phyloP scores from a whole-genome alignment of 148 eudicot species.

The Rhododendron mucronatum region DNA sequence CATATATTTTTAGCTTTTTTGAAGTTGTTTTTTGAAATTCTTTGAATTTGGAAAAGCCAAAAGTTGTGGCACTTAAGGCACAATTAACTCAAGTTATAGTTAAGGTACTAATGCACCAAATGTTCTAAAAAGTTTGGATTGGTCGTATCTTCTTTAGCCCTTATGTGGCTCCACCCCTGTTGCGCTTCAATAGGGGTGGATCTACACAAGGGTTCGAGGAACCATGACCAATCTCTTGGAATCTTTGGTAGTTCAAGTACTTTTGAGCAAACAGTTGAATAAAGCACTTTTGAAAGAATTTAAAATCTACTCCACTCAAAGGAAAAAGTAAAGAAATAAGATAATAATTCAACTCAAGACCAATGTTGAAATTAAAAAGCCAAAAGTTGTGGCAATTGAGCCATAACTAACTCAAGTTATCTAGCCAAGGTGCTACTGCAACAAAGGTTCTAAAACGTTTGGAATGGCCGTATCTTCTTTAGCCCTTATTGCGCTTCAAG shows the following conservation, averaged over 20 bases:
- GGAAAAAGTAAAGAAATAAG: not conserved
- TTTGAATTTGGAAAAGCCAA: not conserved
- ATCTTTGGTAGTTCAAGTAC: not conserved
- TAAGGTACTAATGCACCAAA: not conserved
- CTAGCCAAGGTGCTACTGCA: not conserved
- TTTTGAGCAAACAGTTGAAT: not conserved
- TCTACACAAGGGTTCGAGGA: not conserved
- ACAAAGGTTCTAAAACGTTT: not conserved
- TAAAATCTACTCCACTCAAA: not conserved
- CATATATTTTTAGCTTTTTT: not conserved
- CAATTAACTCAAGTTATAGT: not conserved
- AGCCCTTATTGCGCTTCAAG: not conserved
- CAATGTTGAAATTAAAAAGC: not conserved
- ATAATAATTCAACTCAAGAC: not conserved
- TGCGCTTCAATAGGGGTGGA: not conserved
- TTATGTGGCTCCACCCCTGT: not conserved
- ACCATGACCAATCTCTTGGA: not conserved
- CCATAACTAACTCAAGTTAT: not conserved
- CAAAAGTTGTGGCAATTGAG: too few species aligned
- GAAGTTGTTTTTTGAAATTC: not conserved
- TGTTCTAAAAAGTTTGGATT: not conserved
- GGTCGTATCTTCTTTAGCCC: not conserved
- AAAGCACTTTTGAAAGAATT: not conserved
- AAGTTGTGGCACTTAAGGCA: not conserved
- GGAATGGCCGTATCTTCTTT: not conserved